Base-by-base conservation (phyloP, 2,329 filamentous ascomycete genomes). In the Fusarium nodosum region DNA sequence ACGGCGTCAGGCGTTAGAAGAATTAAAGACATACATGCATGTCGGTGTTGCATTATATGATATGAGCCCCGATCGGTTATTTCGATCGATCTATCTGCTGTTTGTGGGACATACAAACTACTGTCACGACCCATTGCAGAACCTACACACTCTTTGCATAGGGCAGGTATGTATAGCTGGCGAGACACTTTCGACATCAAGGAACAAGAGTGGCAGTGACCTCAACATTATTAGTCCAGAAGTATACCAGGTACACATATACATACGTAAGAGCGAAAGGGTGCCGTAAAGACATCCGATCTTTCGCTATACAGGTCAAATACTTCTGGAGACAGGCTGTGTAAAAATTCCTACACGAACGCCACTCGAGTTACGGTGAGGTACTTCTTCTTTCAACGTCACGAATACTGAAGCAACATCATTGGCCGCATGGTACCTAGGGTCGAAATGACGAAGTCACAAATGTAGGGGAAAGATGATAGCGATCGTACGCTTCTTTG, bases 401-500 rank as follows among this genome's bases (percentile, higher is more conserved):
- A n/a, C n/a, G n/a, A n/a, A n/a, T n/a, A n/a, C n/a, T n/a, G n/a
- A n/a, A n/a, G n/a, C n/a, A n/a, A n/a, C n/a, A n/a, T n/a, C n/a
- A n/a, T n/a, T n/a, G n/a, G n/a, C n/a, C n/a, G n/a, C n/a, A n/a
- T n/a, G n/a, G n/a, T n/a, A n/a, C n/a, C n/a, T n/a, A n/a, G n/a
- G n/a, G n/a, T n/a, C n/a, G n/a, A n/a, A n/a, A n/a, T n/a, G n/a
- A n/a, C n/a, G n/a, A 5, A 12, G 31, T 57, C 34, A 52, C 15
- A 12, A 20, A 5, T 18, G 8, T 18, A 20, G 3, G 9, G n/a
- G 20, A 48, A 22, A 13, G 5, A 18, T 24, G 28, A 22, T 60
- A 12, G 41, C 20, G 38, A 41, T 62, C 56, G 70, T 71, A 26
- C 50, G 56, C 58, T 58, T 60, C 61, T 63, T 69, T 71, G 55